Evolutionary conservation across 169 alveolate species (phyloP).

Genomic region (Plasmodium gallinaceum): DNA sequence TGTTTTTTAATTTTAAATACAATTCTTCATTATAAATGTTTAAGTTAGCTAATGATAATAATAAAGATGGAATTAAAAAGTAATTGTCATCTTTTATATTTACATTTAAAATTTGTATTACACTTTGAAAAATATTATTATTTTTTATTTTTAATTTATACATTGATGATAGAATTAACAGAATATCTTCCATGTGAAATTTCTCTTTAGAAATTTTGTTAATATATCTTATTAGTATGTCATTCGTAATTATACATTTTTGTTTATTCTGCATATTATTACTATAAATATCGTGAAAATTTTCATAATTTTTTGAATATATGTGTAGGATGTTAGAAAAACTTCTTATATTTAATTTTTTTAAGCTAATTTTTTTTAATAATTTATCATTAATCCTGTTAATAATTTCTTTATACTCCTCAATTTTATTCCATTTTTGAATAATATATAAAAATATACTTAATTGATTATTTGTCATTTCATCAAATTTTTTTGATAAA

Average conservation of each 20-base stretch:
- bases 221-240: constrained; percentile 13
- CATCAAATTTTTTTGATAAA: constrained; percentile 29
- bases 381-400: constrained; percentile 27
- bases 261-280: background rate
- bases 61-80: constrained; percentile 37
- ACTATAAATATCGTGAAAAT: background rate
- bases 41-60: constrained; percentile 37
- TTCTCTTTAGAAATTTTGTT: constrained; percentile 11
- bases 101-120: constrained; percentile 34
- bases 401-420: constrained; percentile 21
- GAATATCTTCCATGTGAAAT: constrained; percentile 30
- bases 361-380: constrained; percentile 19
- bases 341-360: constrained; percentile 26
- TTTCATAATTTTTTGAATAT: constrained; percentile 13
- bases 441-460: constrained; percentile 49
- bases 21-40: constrained; percentile 44
- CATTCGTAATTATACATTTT: background rate
- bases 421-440: constrained; percentile 25
- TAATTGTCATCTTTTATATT: constrained; percentile 27
- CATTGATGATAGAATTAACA: constrained; percentile 32
- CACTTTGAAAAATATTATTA: constrained; percentile 7
- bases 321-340: constrained; percentile 25
- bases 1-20: constrained; percentile 28
- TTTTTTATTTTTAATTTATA: constrained; percentile 36
- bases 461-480: constrained; percentile 36